phyloP scores from a whole-genome alignment of 495 filamentous ascomycete genomes.

The Astrothelium macrocarpum region DNA sequence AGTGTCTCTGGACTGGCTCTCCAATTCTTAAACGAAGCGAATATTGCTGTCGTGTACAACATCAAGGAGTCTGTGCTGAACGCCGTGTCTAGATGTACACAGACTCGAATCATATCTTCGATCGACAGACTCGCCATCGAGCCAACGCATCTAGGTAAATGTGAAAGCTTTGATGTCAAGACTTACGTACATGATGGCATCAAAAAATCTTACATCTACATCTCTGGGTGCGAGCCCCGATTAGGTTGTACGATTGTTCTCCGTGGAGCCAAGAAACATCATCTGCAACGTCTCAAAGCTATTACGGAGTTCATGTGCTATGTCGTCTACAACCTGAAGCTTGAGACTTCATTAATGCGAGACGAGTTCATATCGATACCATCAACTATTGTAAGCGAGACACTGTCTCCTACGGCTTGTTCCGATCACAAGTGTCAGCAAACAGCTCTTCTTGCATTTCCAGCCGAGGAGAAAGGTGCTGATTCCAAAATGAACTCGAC shows the following conservation, averaged over 20 bases:
- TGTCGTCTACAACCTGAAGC: constrained; percentile 92
- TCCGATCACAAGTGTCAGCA: constrained; percentile 8
- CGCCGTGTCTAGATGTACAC: constrained; percentile 82
- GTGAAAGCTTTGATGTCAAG: constrained; percentile 84
- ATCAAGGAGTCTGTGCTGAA: constrained; percentile 93
- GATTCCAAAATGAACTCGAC: not conserved
- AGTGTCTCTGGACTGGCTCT: constrained; percentile 86
- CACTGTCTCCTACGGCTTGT: not conserved
- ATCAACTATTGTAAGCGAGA: constrained; percentile 38
- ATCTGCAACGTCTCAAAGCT: constrained; percentile 70
- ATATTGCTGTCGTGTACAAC: constrained; percentile 87
- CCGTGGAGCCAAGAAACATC: constrained; percentile 62
- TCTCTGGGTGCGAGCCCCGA: constrained; percentile 85
- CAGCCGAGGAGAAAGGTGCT: not conserved
- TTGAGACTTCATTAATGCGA: constrained; percentile 92
- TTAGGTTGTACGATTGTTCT: constrained; percentile 95
- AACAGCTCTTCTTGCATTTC: constrained; percentile 3
- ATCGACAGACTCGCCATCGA: constrained; percentile 86
- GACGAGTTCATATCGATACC: constrained; percentile 91
- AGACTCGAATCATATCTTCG: constrained; percentile 85
- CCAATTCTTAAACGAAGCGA: constrained; percentile 73
- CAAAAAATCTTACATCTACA: constrained; percentile 91
- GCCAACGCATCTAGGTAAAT: constrained; percentile 67
- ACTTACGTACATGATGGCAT: constrained; percentile 75
- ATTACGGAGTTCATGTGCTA: constrained; percentile 99